Conservation (phyloP, 305 asterid genomes). For the Fraxinus sp. region DNA sequence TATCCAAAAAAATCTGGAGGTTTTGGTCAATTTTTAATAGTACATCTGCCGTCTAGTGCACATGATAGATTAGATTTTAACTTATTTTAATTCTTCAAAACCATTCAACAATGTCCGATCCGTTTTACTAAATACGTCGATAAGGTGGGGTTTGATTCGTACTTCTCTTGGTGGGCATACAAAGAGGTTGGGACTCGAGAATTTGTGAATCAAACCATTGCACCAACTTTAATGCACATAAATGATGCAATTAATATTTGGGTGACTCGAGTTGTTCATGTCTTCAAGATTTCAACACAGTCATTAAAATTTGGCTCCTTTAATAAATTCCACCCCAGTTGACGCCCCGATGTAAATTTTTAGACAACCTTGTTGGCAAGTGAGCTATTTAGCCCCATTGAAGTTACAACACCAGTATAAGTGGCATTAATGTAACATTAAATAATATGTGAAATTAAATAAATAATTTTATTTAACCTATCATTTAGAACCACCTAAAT, state of each 20-base stretch:
- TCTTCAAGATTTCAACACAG: neutral
- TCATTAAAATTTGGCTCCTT: neutral
- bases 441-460: too few relatives aligned
- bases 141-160: conserved; percentile 16
- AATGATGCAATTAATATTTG: conserved; percentile 33
- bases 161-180: conserved; percentile 42
- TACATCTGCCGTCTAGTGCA: neutral
- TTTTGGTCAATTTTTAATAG: neutral
- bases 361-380: neutral
- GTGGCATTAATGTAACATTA: too few relatives aligned
- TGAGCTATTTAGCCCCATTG: neutral
- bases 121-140: neutral
- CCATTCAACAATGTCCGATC: too few relatives aligned
- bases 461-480: too few relatives aligned
- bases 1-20: neutral
- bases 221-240: conserved; percentile 38
- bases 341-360: neutral
- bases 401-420: too few relatives aligned
- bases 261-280: neutral
- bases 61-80: neutral
- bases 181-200: conserved; percentile 65
- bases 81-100: neutral
- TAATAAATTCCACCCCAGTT: neutral
- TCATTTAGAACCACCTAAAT: too few relatives aligned
- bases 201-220: conserved; percentile 13